Evolutionary conservation across 2,329 filamentous ascomycete genomes (phyloP), one percentile per base, ranked within the genome.

Genomic region (Zymoseptoria crescenta): DNA sequence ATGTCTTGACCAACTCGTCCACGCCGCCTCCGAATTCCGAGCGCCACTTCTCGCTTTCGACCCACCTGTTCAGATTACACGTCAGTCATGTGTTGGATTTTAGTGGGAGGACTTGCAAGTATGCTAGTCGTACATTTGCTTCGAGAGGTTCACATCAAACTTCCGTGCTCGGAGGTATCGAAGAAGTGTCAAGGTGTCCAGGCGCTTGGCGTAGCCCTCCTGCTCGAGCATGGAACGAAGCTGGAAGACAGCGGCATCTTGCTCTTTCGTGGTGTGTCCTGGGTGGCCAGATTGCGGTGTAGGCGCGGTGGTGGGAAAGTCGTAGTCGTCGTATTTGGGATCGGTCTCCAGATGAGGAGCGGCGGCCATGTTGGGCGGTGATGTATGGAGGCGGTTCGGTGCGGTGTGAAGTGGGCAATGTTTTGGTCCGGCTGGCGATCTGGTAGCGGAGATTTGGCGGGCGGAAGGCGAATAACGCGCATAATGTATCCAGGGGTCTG

Each of bases 311-410:
- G 87, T 90, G 64, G 94, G 94, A 80, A 84, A 97, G 77, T 96
- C 92, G 77, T 94, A 97, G 80, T 95, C 76, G 79, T 97, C 94
- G 81, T 97, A 96, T 79, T 96, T 96, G 74, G 89, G 82, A 76
- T 96, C 87, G 69, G 91, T 76, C 67, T 79, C 75, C 67, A 81
- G 74, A 67, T 75, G 65, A 56, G 72, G 70, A 58, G 73, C 70
- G 35, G 71, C 67, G 30, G 64, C 61, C 69, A 69, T 71, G 56
- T 51, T 66, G 56, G 59, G 55, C 35, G 27, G 54, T 45, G 49
- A 55, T n/a, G 30, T 49, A 49, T 20, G 16, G 29, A 9, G 28
- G 48, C 45, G 5, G 28, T 59, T 24, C 16, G 29, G 24, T 28
- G 50, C 13, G n/a, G 50, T 35, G 20, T 54, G 13, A 20, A 35